Conservation (phyloP, 1,284 basidiomycete genomes). For the Sphaerobolus stellatus region DNA sequence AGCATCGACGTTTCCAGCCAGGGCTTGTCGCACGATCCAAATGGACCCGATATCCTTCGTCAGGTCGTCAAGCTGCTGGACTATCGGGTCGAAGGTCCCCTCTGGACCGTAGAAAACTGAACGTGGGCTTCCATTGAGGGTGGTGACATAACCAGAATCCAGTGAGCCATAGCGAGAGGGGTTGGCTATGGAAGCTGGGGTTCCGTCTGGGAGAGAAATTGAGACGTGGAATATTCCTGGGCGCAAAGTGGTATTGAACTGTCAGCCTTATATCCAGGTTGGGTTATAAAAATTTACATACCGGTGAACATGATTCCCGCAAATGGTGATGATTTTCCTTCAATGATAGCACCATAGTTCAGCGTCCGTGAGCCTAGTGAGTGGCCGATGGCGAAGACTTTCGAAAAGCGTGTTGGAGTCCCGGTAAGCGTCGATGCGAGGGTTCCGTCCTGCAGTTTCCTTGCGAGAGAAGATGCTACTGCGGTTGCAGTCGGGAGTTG, state of each 20-base stretch:
- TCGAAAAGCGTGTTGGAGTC: neutral
- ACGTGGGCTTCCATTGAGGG: neutral
- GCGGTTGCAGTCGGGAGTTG: neutral
- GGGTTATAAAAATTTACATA: neutral
- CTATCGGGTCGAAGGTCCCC: neutral
- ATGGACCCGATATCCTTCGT: neutral
- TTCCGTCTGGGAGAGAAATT: neutral
- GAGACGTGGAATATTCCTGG: neutral
- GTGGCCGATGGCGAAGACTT: neutral
- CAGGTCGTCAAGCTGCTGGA: neutral
- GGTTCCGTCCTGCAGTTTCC: neutral
- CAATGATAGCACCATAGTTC: neutral
- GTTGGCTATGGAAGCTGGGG: neutral
- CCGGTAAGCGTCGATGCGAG: neutral
- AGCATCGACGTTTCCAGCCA: no score
- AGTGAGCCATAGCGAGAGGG: neutral
- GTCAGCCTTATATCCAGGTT: neutral
- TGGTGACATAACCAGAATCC: neutral
- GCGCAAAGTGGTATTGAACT: neutral
- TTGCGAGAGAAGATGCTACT: neutral
- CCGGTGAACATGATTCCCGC: neutral
- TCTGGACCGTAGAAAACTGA: neutral
- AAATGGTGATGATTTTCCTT: neutral
- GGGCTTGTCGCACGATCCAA: neutral
- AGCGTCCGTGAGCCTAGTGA: neutral